Conservation (phyloP, 495 filamentous ascomycete genomes). For the Tuber aestivum region DNA sequence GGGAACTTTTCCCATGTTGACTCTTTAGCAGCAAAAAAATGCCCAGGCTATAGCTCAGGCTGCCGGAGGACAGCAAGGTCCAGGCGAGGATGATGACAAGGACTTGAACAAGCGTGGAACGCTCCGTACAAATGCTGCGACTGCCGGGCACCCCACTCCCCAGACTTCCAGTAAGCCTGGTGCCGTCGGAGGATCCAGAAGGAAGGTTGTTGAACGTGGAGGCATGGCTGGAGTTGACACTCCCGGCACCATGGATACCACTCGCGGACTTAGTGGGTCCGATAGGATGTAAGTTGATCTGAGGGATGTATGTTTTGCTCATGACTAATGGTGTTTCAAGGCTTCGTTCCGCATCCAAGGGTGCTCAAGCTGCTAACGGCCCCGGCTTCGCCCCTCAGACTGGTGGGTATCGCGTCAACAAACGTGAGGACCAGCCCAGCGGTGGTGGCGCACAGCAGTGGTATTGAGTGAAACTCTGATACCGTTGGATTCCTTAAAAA, state of each 20-base stretch:
- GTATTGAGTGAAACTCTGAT: constrained; percentile 51
- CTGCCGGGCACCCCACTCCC: constrained; percentile 56
- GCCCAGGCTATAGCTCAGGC: constrained; percentile 81
- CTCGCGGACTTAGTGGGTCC: constrained; percentile 82
- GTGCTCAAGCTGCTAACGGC: constrained; percentile 55
- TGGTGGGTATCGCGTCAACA: constrained; percentile 57
- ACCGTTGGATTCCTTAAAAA: constrained; percentile 10
- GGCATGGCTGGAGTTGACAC: constrained; percentile 59
- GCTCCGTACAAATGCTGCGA: constrained; percentile 55
- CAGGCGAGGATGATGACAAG: constrained; percentile 55
- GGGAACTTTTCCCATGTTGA: constrained; percentile 27
- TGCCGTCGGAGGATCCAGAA: constrained; percentile 70
- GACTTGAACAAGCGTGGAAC: constrained; percentile 65
- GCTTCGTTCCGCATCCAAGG: constrained; percentile 90
- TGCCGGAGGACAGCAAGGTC: constrained; percentile 59
- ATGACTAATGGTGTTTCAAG: constrained; percentile 68
- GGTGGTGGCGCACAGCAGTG: constrained; percentile 52
- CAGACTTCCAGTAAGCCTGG: constrained; percentile 61
- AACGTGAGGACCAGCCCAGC: constrained; percentile 60
- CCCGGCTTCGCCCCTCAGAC: constrained; percentile 53
- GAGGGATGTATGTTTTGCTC: constrained; percentile 26
- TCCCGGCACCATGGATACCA: constrained; percentile 59
- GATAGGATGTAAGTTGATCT: constrained; percentile 97
- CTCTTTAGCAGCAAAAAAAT: constrained; percentile 70
- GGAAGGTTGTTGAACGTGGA: constrained; percentile 73